These are phyloP conservation scores for Nicotiana knightiana DNA, from an alignment of 257 asterid genomes.

Conservation along the genomic window DNA sequence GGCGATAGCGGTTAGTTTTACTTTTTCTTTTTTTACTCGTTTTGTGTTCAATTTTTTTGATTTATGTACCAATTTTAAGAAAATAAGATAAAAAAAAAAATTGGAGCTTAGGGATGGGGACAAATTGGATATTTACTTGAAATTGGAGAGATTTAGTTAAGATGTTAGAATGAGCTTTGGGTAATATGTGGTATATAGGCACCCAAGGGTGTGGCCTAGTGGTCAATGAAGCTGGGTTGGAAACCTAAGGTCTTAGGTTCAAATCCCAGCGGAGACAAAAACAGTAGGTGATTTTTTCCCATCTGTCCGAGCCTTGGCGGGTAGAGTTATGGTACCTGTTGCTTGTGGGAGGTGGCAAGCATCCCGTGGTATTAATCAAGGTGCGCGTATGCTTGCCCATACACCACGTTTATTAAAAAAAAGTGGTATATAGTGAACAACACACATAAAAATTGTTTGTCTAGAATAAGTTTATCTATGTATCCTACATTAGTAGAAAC, in stretches of 20 bases:
- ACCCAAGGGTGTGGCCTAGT: background rate
- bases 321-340: background rate
- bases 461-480: background rate
- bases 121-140: background rate
- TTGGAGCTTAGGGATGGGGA: background rate
- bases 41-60: background rate
- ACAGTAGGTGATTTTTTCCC: background rate
- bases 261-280: no score
- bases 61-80: background rate
- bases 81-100: background rate
- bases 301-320: background rate
- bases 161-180: background rate
- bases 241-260: no score
- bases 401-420: background rate
- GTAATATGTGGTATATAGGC: background rate
- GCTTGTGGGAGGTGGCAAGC: background rate
- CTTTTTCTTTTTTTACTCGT: background rate
- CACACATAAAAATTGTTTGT: background rate
- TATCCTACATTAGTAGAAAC: background rate
- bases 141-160: background rate
- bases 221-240: no score
- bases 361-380: background rate
- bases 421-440: background rate
- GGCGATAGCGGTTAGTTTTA: conserved; percentile 31
- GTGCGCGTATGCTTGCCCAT: background rate